Evolutionary conservation across 352 stramenopile genomes (phyloP), one percentile per base, ranked within the genome.

Genomic region (Phytophthora syringae): DNA sequence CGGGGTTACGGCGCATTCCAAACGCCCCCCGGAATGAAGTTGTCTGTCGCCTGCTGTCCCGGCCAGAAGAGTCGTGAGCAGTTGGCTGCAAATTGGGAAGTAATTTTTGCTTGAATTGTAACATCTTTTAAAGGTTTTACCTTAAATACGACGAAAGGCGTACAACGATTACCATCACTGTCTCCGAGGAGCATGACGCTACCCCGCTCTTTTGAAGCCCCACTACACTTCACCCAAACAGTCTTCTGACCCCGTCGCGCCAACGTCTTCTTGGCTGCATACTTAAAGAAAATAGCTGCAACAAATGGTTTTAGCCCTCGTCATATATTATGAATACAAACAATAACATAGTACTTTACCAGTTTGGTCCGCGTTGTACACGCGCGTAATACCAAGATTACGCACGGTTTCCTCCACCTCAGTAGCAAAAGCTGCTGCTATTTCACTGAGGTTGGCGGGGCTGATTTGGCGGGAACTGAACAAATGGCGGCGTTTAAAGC

Each of bases 131-230:
- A 52, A 13, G 27, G 20, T 16, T 22, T 15, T 28, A 52, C 39
- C 28, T 60, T 52, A n/a, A 62, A 54, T 12, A 62, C 43, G 10
- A 40, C 30, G 16, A 53, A 53, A 18, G 43, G 54, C 1, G 21
- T 20, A 4, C 27, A 60, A 6, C 48, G 48, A 5, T 53, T 55
- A 10, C 36, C 56, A 20, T 36, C 21, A 13, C 16, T 54, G 21
- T 64, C 47, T 1, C 45, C 45, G 2, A 56, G 13, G 5, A 63
- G 45, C 55, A 50, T 50, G 10, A 63, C 21, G 1, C 34, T 56
- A 15, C 34, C 36, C 22, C 45, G 24, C 32, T 63, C 48, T 12
- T 55, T 55, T 28, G 28, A 30, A 5, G 28, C 28, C 3, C 48
- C 48, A 20, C 30, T 28, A 11, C 48, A 44, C 13, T 55, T 44